phyloP scores from a whole-genome alignment of 371 early-diverging fungal species.

The Synchytrium microbalum region DNA sequence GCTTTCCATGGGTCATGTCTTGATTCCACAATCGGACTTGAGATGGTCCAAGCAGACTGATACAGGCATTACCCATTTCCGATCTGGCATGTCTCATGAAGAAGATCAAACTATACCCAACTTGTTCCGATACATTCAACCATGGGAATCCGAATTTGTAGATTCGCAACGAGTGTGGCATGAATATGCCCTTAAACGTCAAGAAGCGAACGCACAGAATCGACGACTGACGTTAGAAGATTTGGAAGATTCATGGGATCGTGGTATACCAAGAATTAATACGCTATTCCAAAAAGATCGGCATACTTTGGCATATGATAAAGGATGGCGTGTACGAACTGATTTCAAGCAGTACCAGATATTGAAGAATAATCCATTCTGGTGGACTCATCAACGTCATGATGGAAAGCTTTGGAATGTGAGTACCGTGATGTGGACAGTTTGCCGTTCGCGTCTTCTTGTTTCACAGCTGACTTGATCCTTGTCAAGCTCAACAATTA shows the following conservation, averaged over 20 bases:
- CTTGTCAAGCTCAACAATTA: slow-evolving; percentile 62
- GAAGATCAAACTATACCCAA: slow-evolving; percentile 96
- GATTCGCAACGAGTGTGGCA: slow-evolving; percentile 99
- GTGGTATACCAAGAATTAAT: slow-evolving; percentile 98
- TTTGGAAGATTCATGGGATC: slow-evolving; percentile 96
- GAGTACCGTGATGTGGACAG: too few relatives aligned
- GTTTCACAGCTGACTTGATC: neutral
- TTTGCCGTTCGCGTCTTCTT: too few relatives aligned
- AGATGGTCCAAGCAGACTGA: slow-evolving; percentile 97
- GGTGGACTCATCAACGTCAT: slow-evolving; percentile 89
- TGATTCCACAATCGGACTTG: slow-evolving; percentile 94
- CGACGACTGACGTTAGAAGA: slow-evolving; percentile 92
- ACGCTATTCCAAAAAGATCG: slow-evolving; percentile 90
- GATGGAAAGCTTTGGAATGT: slow-evolving; percentile 97
- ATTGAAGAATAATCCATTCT: slow-evolving; percentile 92
- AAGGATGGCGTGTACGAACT: slow-evolving; percentile 96
- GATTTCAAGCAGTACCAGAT: slow-evolving; percentile 97
- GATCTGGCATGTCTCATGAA: slow-evolving; percentile 96
- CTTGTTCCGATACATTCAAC: slow-evolving; percentile 94
- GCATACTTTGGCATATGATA: slow-evolving; percentile 96
- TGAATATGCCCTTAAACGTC: slow-evolving; percentile 94
- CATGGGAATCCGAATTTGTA: slow-evolving; percentile 97
- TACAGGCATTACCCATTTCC: slow-evolving; percentile 95
- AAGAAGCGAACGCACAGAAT: slow-evolving; percentile 94
- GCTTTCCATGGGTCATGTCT: slow-evolving; percentile 97